Conservation (phyloP, 2,329 filamentous ascomycete genomes). For the Cryphonectria radicalis region DNA sequence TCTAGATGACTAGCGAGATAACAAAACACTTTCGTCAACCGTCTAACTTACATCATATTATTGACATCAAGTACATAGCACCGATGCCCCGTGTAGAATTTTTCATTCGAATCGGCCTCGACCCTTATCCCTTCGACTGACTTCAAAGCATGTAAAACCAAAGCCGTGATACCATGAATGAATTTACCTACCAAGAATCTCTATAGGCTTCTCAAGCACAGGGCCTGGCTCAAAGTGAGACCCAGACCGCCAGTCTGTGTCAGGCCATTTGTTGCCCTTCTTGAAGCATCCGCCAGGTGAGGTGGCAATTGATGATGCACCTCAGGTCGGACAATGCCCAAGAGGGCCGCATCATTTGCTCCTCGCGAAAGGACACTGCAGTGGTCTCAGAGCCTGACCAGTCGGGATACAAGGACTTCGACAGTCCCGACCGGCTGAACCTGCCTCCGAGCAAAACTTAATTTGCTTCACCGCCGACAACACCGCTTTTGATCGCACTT, state of each 20-base stretch:
- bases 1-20: background rate
- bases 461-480: background rate
- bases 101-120: background rate
- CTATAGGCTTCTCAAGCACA: background rate
- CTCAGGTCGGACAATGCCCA: background rate
- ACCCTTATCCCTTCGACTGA: background rate
- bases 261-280: background rate
- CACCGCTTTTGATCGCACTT: slow-evolving; percentile 6
- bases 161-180: background rate
- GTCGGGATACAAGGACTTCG: background rate
- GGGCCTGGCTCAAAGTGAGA: background rate
- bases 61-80: background rate
- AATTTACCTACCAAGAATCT: background rate
- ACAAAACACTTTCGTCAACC: background rate
- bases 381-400: background rate
- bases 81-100: background rate
- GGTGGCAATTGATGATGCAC: background rate
- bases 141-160: background rate
- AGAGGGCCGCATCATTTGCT: background rate
- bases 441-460: background rate
- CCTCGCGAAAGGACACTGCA: background rate
- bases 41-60: background rate
- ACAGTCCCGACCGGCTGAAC: background rate
- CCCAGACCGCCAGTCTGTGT: background rate
- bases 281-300: background rate